phyloP scores from a whole-genome alignment of 2,329 filamentous ascomycete genomes.

The Emericellopsis cladophorae region DNA sequence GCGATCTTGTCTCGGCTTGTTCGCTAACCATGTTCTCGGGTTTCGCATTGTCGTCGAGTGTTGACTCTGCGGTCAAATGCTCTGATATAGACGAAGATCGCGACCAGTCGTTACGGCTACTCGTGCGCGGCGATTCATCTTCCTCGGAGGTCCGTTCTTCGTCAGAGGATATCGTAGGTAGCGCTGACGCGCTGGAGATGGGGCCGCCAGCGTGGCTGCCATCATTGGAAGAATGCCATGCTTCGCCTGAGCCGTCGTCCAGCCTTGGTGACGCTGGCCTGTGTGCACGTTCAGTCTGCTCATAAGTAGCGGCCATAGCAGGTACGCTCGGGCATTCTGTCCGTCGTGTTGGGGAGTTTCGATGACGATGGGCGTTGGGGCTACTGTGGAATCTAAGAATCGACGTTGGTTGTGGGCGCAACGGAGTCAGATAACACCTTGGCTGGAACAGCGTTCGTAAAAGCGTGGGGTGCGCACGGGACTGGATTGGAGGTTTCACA shows the following conservation, averaged over 20 bases:
- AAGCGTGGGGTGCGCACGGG: too few species aligned
- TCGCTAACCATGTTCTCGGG: conserved; percentile 2
- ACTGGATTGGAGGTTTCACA: too few species aligned
- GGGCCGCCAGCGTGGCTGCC: background rate
- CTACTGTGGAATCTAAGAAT: background rate
- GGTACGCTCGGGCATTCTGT: conserved; percentile 2
- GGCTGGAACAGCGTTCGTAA: too few species aligned
- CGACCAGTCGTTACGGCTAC: conserved; percentile 10
- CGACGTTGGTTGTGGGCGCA: background rate
- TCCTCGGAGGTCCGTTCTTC: conserved; percentile 17
- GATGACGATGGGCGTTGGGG: background rate
- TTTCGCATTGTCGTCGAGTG: background rate
- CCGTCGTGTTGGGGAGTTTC: background rate
- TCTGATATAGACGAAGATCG: conserved; percentile 17
- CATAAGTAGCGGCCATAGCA: conserved; percentile 3
- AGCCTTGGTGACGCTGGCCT: background rate
- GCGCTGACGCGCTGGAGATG: conserved; percentile 1
- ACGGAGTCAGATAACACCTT: background rate
- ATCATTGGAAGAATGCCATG: background rate
- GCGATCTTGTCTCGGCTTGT: conserved; percentile 4
- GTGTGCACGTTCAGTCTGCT: background rate
- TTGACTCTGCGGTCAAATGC: conserved; percentile 1
- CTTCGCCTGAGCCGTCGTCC: too few species aligned
- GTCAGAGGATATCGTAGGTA: conserved; percentile 13
- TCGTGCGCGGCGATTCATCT: conserved; percentile 10